A percentile compares a stretch with the other conserved stretches of the same genome.
phyloP scores from a whole-genome alignment of 2,329 filamentous ascomycete genomes.

The Aurifilum marmelostoma region DNA sequence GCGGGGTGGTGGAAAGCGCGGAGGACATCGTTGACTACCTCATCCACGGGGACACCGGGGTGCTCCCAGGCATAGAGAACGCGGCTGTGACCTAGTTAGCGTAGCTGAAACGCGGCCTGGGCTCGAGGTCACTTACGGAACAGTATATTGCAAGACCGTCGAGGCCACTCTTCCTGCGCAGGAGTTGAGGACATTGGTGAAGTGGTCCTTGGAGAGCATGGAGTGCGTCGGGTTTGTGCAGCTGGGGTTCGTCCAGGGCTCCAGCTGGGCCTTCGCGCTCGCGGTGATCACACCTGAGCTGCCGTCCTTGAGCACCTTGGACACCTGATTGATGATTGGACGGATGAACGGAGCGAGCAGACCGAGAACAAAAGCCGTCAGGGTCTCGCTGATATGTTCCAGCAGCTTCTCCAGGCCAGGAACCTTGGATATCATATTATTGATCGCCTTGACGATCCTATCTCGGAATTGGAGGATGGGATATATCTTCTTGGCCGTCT shows the following conservation, averaged over 20 bases:
- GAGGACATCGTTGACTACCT: constrained; percentile 80
- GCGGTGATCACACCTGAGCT: constrained; percentile 72
- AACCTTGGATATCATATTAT: constrained; percentile 84
- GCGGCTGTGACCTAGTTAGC: constrained; percentile 53
- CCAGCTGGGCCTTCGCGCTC: constrained; percentile 74
- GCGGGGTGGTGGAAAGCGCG: constrained; percentile 90
- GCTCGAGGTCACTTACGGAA: constrained; percentile 61
- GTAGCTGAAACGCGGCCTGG: constrained; percentile 10
- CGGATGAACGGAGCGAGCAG: constrained; percentile 89
- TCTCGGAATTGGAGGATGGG: constrained; percentile 94
- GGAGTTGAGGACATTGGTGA: constrained; percentile 77
- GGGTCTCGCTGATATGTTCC: constrained; percentile 89
- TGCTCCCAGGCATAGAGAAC: constrained; percentile 94
- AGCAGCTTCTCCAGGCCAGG: constrained; percentile 88
- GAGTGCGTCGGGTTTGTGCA: constrained; percentile 83
- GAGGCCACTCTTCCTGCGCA: constrained; percentile 75
- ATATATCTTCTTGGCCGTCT: constrained; percentile 82
- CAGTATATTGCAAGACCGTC: constrained; percentile 81
- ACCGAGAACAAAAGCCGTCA: constrained; percentile 90
- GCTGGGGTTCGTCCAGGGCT: constrained; percentile 76
- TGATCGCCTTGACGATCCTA: constrained; percentile 87
- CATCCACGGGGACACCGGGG: constrained; percentile 76
- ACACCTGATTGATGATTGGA: constrained; percentile 87
- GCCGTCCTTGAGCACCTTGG: constrained; percentile 81
- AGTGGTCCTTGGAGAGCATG: constrained; percentile 83